phyloP scores from a whole-genome alignment of 257 asterid species.

The Solanum sitiens region DNA sequence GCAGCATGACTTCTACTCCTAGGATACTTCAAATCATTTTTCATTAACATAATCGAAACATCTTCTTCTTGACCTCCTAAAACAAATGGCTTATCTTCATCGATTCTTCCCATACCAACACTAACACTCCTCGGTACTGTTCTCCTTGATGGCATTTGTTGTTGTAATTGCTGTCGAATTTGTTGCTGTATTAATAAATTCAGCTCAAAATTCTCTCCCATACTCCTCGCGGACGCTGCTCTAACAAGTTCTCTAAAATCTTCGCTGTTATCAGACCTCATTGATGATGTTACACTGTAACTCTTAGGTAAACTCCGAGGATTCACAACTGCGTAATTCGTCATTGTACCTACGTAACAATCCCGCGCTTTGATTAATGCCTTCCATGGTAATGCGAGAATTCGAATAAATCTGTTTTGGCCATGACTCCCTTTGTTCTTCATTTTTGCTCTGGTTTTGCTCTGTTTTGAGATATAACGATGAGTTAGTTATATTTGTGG shows the following conservation, averaged over 20 bases:
- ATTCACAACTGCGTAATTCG: conserved; percentile 1
- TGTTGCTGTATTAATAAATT: conserved; percentile 18
- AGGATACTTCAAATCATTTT: conserved; percentile 19
- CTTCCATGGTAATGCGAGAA: conserved; percentile 34
- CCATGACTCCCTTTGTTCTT: conserved; percentile 1
- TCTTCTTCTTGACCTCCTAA: conserved; percentile 11
- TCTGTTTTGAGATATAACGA: background rate
- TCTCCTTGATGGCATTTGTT: conserved; percentile 5
- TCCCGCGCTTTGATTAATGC: conserved; percentile 25
- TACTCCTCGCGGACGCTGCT: conserved; percentile 39
- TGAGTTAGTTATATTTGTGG: background rate
- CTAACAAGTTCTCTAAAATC: conserved; percentile 48
- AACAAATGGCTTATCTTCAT: conserved; percentile 55
- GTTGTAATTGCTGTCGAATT: background rate
- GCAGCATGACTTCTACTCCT: conserved; percentile 66
- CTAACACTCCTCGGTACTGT: conserved; percentile 58
- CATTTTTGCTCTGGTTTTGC: background rate
- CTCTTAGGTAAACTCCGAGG: background rate
- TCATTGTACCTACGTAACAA: conserved; percentile 28
- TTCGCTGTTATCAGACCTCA: conserved; percentile 20
- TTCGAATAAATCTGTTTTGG: conserved; percentile 31
- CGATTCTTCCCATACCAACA: conserved; percentile 79
- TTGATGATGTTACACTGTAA: conserved; percentile 41
- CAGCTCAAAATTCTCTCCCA: conserved; percentile 9
- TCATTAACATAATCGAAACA: conserved; percentile 7